phyloP scores from a whole-genome alignment of 495 filamentous ascomycete genomes.

The Daldinia decipiens region DNA sequence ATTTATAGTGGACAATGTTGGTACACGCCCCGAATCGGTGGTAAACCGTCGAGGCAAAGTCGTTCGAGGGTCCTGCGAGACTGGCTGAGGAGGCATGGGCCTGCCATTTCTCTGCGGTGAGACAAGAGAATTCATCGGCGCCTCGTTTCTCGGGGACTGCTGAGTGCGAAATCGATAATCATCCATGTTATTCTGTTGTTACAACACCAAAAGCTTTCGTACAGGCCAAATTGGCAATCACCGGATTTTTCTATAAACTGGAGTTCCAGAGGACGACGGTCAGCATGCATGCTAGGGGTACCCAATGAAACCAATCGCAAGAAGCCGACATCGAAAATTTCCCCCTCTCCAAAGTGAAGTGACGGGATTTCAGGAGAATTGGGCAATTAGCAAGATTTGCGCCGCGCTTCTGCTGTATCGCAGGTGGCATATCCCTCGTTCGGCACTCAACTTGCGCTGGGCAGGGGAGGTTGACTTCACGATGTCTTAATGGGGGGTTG shows the following conservation, averaged over 20 bases:
- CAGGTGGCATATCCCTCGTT: conserved; percentile 33
- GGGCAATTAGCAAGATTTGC: conserved; percentile 23
- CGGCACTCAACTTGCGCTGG: conserved; percentile 38
- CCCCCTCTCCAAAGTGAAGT: conserved; percentile 16
- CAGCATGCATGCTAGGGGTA: conserved; percentile 24
- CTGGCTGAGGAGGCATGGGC: conserved; percentile 65
- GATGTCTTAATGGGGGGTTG: conserved; percentile 39
- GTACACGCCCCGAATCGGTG: conserved; percentile 86
- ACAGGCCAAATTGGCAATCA: conserved; percentile 56
- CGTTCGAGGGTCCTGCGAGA: conserved; percentile 71
- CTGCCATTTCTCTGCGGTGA: conserved; percentile 74
- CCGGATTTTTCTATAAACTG: conserved; percentile 49
- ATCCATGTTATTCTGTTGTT: conserved; percentile 63
- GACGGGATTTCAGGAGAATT: conserved; percentile 20
- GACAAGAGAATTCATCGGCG: conserved; percentile 74
- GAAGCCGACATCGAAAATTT: conserved; percentile 1
- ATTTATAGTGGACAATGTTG: conserved; percentile 78
- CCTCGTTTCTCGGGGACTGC: conserved; percentile 75
- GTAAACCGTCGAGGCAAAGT: conserved; percentile 93
- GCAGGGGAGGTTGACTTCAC: conserved; percentile 39
- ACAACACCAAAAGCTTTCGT: conserved; percentile 56
- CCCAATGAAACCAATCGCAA: conserved; percentile 23
- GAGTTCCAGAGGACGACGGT: conserved; percentile 18
- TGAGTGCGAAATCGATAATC: conserved; percentile 82
- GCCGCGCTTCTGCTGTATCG: conserved; percentile 26